Base-by-base conservation (phyloP, 2,329 filamentous ascomycete genomes). In the Diaporthe citri region DNA sequence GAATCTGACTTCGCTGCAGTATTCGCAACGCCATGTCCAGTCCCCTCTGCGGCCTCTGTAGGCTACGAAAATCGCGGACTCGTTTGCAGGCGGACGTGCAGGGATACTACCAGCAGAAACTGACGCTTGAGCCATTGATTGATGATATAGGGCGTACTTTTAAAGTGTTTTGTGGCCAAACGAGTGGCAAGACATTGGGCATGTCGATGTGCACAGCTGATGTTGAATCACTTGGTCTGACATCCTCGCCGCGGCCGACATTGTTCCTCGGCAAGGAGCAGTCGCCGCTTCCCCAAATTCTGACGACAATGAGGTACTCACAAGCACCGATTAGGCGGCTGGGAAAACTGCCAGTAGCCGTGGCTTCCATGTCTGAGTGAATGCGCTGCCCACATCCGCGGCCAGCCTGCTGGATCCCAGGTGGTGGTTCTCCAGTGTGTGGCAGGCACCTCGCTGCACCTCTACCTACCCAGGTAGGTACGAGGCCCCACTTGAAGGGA, bases 21-120 rank as follows among this genome's bases (percentile, higher is more conserved):
- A 0, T 2, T 64, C 39, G 28, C 60, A 64, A 13, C 60, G 41
- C 41, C 60, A 64, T 13, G 41, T n/a, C 60, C 28, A 64, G 13
- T 4, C 9, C 4, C 3, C 17, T 0, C 1, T 12, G 17, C 10
- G 13, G 6, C 25, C 17, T 64, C 2, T 12, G 17, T 1, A 10
- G 39, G 46, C 17, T 22, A 3, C 13, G 2, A 41, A 48, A 15
- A 5, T 31, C 31, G 31, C 31, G 31, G 5, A 5, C 31, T 3
- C 3, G 4, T 2, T 13, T 12, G 3, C 31, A 31, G 31, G 31
- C 31, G 2, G 36, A n/a, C 8, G 34, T n/a, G 36, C 12, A 15
- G 2, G 10, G 36, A 4, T 5, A 8, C 4, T 13, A 25, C 4
- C 56, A 39, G 56, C 20, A 59, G 34, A 9, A 13, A 4, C 4